A percentile compares a stretch with the other conserved stretches of the same genome.
These are phyloP conservation scores for Colletotrichum phormii DNA, from an alignment of 2,329 filamentous ascomycete genomes.

Conservation along the genomic window DNA sequence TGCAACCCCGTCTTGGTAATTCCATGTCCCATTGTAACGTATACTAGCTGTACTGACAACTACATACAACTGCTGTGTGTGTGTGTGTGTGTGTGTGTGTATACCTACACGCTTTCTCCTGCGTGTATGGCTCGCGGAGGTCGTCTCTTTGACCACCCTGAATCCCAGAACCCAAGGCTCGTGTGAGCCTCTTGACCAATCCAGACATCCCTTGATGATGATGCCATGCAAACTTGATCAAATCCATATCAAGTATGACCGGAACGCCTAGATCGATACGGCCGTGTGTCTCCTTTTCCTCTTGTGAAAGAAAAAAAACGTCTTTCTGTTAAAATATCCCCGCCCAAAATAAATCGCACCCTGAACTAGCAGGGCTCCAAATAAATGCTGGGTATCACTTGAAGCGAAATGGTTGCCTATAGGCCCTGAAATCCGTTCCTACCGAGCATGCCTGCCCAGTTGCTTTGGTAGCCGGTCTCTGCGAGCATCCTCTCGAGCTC, in stretches of 20 bases:
- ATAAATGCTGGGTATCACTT: conserved; percentile 37
- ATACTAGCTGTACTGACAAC: conserved; percentile 17
- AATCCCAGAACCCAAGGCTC: background rate
- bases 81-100: background rate
- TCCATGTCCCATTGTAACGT: conserved; percentile 24
- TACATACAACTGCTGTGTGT: conserved; percentile 7
- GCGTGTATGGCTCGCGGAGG: conserved; percentile 4
- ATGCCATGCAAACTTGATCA: conserved; percentile 14
- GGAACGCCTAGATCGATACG: conserved; percentile 21
- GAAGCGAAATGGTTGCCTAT: conserved; percentile 33
- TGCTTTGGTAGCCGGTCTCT: conserved; percentile 36
- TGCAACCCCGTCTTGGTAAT: background rate
- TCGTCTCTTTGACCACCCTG: background rate
- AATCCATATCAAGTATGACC: conserved; percentile 20
- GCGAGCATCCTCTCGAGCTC: conserved; percentile 37
- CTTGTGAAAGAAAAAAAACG: too few relatives aligned
- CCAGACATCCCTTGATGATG: background rate
- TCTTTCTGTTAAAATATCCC: background rate
- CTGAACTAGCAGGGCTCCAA: conserved; percentile 35
- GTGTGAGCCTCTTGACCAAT: conserved; percentile 7
- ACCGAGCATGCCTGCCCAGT: conserved; percentile 37
- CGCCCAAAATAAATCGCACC: conserved; percentile 29
- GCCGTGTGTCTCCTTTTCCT: background rate
- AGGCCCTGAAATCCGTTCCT: conserved; percentile 36
- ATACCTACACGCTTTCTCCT: background rate